phyloP scores from a whole-genome alignment of 768 basidiomycete species.

The Asterophora lycoperdoides region DNA sequence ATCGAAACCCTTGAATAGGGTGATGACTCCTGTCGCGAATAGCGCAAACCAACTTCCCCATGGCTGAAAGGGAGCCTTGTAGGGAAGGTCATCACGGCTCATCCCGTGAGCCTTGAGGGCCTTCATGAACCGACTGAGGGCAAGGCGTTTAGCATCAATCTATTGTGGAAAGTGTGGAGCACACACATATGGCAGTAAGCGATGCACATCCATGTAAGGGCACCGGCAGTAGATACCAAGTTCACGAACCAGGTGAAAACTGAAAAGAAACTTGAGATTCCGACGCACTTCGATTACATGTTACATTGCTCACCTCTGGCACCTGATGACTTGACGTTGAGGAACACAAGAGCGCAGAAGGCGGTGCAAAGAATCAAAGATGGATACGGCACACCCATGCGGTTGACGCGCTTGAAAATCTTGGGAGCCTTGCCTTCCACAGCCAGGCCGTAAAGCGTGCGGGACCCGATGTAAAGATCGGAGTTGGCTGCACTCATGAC shows the following conservation, averaged over 20 bases:
- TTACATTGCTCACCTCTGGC: constrained; percentile 38
- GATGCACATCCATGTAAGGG: constrained; percentile 50
- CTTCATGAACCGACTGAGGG: constrained; percentile 39
- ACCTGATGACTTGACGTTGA: constrained; percentile 48
- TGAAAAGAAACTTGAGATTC: constrained; percentile 34
- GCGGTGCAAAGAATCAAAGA: constrained; percentile 49
- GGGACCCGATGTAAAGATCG: constrained; percentile 53
- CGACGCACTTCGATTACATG: background rate
- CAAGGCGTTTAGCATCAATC: background rate
- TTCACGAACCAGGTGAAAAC: constrained; percentile 50
- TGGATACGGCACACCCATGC: constrained; percentile 46
- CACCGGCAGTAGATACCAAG: constrained; percentile 44
- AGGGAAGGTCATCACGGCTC: constrained; percentile 40
- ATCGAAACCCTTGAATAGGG: constrained; percentile 56
- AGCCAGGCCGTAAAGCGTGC: constrained; percentile 46
- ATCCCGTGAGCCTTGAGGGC: constrained; percentile 38
- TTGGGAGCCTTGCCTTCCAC: constrained; percentile 46
- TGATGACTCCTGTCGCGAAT: constrained; percentile 46
- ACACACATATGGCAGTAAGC: constrained; percentile 57
- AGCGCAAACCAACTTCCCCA: constrained; percentile 60
- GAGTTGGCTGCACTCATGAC: constrained; percentile 62
- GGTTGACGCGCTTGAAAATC: constrained; percentile 40
- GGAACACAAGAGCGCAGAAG: constrained; percentile 56
- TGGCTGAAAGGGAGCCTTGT: constrained; percentile 60
- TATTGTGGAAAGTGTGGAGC: background rate